Base-by-base conservation (phyloP, 108 stramenopile species). In the Pseudonitzschia pungens region DNA sequence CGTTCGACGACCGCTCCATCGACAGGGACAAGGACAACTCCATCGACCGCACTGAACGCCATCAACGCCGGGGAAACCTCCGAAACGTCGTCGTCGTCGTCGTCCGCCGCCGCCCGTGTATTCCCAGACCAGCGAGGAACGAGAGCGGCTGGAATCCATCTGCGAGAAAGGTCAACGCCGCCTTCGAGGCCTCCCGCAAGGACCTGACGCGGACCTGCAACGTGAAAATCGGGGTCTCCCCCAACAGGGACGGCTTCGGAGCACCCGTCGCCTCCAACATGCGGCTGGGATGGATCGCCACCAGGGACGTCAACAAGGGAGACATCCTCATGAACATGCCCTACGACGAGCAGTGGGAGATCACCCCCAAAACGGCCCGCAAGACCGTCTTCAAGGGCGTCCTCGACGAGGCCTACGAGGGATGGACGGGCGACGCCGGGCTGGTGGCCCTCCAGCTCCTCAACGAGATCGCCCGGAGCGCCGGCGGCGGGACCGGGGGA, bases 401-500 rank as follows among this genome's bases (percentile, higher is more conserved):
- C 1, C 68, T 94, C 21, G 84, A 89, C 7, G 86, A 87, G 22
- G 75, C 71, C 32, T 94, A 89, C 63, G 89, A 90, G 56, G 89
- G 93, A 51, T 94, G 93, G 93, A 91, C 93, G 32, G 93, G 93
- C 0, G 93, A 94, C 79, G 71, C 86, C 12, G 93, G 93, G 27
- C 65, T 91, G 22, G 51, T 91, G 43, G 93, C 93, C 51, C 63
- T 94, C 77, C 65, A 84, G 53, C 43, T 94, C 0, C 73, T 94
- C 24, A 87, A 90, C 70, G 90, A 94, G 77, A 69, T 94, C 69
- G 89, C 90, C 1, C 45, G 78, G n/a, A 52, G 52, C 21, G 74
- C 27, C 41, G 62, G 62, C 9, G 64, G 27, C 11, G 15, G 0
- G 14, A 29, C 33, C n/a, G 87, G 81, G 3, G 68, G 54, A 12